Evolutionary conservation across 2,329 filamentous ascomycete species (phyloP).

Genomic region (Meredithiella fracta): DNA sequence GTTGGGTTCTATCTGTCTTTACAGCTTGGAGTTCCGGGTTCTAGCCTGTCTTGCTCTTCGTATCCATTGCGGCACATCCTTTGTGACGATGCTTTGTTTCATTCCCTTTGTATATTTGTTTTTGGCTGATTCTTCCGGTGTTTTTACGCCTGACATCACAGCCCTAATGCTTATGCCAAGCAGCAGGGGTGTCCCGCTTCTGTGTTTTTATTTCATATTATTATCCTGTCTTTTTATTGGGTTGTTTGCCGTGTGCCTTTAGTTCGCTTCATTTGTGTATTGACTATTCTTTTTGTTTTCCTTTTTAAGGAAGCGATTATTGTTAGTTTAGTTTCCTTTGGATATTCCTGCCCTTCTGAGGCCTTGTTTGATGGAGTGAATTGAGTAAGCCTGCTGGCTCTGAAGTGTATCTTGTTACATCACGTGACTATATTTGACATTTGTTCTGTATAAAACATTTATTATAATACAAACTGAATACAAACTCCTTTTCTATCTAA

Average conservation of each 20-base stretch:
- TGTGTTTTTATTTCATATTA: slow-evolving; percentile 2
- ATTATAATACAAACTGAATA: too few species aligned
- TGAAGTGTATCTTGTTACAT: neutral
- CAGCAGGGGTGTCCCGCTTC: neutral
- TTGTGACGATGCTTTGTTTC: slow-evolving; percentile 1
- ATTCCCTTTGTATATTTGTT: slow-evolving; percentile 3
- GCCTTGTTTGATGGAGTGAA: neutral
- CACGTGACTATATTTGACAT: neutral
- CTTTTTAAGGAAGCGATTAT: neutral
- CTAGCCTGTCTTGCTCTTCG: neutral
- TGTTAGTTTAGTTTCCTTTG: neutral
- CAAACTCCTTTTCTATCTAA: too few species aligned
- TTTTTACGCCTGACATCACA: neutral
- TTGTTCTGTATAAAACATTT: neutral
- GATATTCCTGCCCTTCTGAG: neutral
- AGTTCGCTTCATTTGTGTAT: slow-evolving; percentile 19
- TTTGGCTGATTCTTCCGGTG: neutral
- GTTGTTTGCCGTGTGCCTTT: neutral
- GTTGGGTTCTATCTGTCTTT: slow-evolving; percentile 16
- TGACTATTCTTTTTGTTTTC: slow-evolving; percentile 10
- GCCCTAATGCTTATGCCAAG: neutral
- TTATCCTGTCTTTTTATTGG: neutral
- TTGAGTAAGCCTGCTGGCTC: neutral
- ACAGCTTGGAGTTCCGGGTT: slow-evolving; percentile 1
- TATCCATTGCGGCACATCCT: slow-evolving; percentile 1